These are phyloP conservation scores for Psilocybe mexicana DNA, from an alignment of 1,284 basidiomycete genomes.

Conservation along the genomic window DNA sequence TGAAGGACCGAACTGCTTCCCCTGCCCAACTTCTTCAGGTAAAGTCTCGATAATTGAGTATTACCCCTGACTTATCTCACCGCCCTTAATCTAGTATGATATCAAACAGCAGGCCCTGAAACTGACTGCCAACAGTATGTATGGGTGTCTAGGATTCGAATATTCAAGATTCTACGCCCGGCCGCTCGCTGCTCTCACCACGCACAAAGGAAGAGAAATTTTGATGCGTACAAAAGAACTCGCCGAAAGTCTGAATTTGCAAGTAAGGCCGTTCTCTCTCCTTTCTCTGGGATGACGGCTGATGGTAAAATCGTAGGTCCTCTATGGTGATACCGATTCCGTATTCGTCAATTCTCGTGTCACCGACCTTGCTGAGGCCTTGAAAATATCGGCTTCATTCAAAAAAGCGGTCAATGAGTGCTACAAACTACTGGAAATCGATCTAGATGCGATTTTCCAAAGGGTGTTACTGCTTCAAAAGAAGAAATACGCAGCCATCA, in stretches of 20 bases:
- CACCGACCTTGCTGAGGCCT: conserved; percentile 83
- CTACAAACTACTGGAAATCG: conserved; percentile 95
- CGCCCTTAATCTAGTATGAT: conserved; percentile 67
- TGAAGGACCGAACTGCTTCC: conserved; percentile 87
- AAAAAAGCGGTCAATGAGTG: conserved; percentile 96
- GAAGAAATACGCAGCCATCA: conserved; percentile 99
- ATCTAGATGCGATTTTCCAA: conserved; percentile 94
- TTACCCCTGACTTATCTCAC: not conserved
- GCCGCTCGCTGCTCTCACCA: conserved; percentile 94
- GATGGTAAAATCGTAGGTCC: conserved; percentile 61
- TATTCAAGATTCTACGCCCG: conserved; percentile 98
- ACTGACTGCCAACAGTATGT: conserved; percentile 99
- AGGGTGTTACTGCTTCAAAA: conserved; percentile 94
- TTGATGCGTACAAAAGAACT: conserved; percentile 91
- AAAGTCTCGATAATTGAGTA: conserved; percentile 16
- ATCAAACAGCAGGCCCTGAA: conserved; percentile 98
- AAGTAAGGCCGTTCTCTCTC: conserved; percentile 52
- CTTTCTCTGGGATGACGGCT: not conserved
- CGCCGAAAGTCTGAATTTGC: conserved; percentile 87
- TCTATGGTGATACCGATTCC: conserved; percentile 99
- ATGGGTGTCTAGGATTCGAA: conserved; percentile 98
- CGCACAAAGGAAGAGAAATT: conserved; percentile 98
- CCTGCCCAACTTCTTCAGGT: conserved; percentile 87
- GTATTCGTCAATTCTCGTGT: conserved; percentile 98
- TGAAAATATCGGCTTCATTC: conserved; percentile 91